These are phyloP conservation scores for Trichomonascaceae sp. DNA, from an alignment of 1,139 yeast genomes.

Conservation along the genomic window DNA sequence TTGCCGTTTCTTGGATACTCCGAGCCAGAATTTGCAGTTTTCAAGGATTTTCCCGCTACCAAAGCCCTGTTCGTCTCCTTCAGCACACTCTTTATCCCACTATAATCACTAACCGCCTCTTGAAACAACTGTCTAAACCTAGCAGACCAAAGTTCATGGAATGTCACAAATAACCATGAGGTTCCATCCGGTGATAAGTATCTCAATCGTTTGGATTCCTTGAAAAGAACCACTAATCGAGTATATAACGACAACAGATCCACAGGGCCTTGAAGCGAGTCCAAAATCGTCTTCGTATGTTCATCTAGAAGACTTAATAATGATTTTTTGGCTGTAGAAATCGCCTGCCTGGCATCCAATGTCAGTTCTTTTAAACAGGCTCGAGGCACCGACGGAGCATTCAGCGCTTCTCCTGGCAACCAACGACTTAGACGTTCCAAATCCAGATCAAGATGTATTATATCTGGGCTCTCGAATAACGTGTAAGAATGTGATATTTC, in stretches of 20 bases:
- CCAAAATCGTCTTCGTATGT: background rate
- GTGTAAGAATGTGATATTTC: slow-evolving; percentile 22
- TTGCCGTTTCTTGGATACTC: no score
- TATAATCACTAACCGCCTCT: background rate
- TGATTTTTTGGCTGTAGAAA: background rate
- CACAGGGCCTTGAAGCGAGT: slow-evolving; percentile 9
- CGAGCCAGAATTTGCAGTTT: no score
- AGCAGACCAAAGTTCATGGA: slow-evolving; percentile 19
- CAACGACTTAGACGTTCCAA: slow-evolving; percentile 65
- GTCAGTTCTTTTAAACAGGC: background rate
- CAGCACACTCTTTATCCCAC: background rate
- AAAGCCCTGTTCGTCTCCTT: background rate
- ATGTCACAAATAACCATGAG: slow-evolving; percentile 16
- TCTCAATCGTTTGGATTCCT: slow-evolving; percentile 18
- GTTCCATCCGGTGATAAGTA: slow-evolving; percentile 9
- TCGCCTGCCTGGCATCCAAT: background rate
- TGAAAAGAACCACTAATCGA: slow-evolving; percentile 17
- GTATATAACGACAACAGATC: slow-evolving; percentile 19
- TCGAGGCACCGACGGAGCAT: slow-evolving; percentile 42
- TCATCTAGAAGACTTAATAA: background rate
- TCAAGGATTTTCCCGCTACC: background rate
- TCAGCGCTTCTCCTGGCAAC: slow-evolving; percentile 80
- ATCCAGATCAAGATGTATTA: slow-evolving; percentile 31
- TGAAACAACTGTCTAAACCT: slow-evolving; percentile 14
- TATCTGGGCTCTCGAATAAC: slow-evolving; percentile 23